A percentile compares a stretch with the other conserved stretches of the same genome.
Conservation (phyloP, 306 rosid species). For the Quercus variabilis region DNA sequence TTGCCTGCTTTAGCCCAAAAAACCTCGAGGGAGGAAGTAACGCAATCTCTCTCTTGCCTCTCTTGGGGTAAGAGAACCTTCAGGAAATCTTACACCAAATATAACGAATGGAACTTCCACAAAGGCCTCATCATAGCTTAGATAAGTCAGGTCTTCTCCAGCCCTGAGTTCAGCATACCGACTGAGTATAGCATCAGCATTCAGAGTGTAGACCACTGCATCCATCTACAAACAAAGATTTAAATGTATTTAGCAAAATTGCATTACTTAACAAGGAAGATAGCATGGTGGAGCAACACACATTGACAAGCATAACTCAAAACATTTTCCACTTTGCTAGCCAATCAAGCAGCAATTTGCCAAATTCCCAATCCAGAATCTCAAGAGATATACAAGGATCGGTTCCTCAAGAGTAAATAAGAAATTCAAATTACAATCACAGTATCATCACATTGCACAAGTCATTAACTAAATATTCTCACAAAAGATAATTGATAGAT, state of each 20-base stretch:
- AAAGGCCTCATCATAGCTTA: constrained; percentile 38
- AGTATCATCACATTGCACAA: too few relatives aligned
- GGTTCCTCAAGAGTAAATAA: not conserved
- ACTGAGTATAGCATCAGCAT: too few relatives aligned
- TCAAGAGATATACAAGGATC: not conserved
- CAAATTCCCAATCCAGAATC: not conserved
- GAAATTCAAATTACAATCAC: not conserved
- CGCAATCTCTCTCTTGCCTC: too few relatives aligned
- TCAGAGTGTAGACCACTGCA: constrained; percentile 54
- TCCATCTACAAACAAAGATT: constrained; percentile 49
- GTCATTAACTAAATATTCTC: not conserved
- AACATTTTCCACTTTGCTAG: too few relatives aligned
- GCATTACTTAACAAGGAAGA: not conserved
- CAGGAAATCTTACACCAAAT: constrained; percentile 68
- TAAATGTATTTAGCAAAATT: not conserved
- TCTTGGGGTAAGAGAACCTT: too few relatives aligned
- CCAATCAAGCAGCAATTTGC: too few relatives aligned
- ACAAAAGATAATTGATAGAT: not conserved
- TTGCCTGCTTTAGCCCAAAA: constrained; percentile 78
- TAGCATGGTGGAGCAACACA: not conserved
- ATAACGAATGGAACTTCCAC: constrained; percentile 64
- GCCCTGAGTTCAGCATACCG: constrained; percentile 15
- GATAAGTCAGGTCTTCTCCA: constrained; percentile 63
- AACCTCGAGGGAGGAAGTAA: constrained; percentile 48
- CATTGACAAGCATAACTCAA: constrained; percentile 16